These are phyloP conservation scores for Dichomitus squalens DNA, from an alignment of 1,284 basidiomycete species.

Conservation along the genomic window DNA sequence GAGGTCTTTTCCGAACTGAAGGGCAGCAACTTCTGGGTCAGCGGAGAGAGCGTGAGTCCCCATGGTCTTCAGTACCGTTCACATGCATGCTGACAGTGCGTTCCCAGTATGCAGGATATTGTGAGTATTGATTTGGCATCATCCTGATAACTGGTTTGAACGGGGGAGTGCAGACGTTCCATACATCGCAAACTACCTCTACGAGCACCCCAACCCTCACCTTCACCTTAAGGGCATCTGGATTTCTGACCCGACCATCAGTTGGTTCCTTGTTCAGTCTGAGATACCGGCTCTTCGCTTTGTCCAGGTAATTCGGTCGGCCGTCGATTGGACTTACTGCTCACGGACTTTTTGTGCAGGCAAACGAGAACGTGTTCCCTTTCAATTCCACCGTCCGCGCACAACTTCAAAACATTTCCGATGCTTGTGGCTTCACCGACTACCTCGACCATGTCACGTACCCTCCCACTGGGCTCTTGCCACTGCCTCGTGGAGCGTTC, in stretches of 20 bases:
- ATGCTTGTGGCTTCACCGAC: conserved; percentile 43
- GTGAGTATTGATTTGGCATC: conserved; percentile 25
- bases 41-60: conserved; percentile 36
- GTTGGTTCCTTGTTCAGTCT: conserved; percentile 38
- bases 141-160: background rate
- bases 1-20: conserved; percentile 42
- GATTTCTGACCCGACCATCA: conserved; percentile 42
- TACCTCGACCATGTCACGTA: conserved; percentile 44
- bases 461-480: conserved; percentile 48
- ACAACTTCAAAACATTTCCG: conserved; percentile 37
- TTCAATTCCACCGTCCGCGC: conserved; percentile 38
- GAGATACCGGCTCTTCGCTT: conserved; percentile 43
- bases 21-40: conserved; percentile 39
- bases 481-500: conserved; percentile 43
- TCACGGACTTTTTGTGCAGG: conserved; percentile 30
- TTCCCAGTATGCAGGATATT: conserved; percentile 41
- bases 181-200: conserved; percentile 44
- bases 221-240: conserved; percentile 41
- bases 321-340: background rate
- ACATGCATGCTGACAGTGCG: background rate
- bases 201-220: conserved; percentile 39
- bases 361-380: conserved; percentile 54
- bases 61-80: background rate
- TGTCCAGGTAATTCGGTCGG: conserved; percentile 29
- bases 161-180: conserved; percentile 33